Base-by-base conservation (phyloP, 495 filamentous ascomycete species). In the Aspergillus homomorphus region DNA sequence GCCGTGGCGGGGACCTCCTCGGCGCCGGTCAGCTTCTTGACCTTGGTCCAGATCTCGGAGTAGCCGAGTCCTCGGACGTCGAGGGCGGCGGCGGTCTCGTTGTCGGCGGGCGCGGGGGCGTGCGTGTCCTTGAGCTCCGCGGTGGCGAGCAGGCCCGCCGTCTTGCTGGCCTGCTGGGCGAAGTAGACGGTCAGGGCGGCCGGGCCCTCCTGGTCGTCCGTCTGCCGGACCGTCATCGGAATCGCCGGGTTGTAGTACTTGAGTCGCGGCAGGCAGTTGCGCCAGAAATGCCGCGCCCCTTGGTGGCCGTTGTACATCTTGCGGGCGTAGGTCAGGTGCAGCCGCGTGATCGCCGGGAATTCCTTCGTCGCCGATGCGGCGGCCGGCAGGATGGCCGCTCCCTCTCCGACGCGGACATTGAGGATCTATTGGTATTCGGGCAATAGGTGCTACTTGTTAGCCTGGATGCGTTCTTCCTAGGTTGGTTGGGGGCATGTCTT, bases 161-260 rank as follows among this genome's bases (percentile, higher is more conserved):
- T 68, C n/a, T 64, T 72, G 59, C 69, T 66, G n/a, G 68, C 51
- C 33, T 61, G 63, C 57, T 73, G 69, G 41, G 78, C 68, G 68
- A 89, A 91, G 77, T 91, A 90, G 53, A 98, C 77, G 58, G 86
- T 88, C 72, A 98, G 76, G 5, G 92, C 84, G 81, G 85, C 41
- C 77, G 84, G 50, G 64, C 69, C 68, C 8, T 73, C 67, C 51
- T 84, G 74, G 22, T 88, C 76, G 19, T 58, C 45, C 20, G 79
- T 85, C 51, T 90, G 87, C 64, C 83, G 83, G 53, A 98, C 85
- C 38, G 88, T 86, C 85, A 98, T 93, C 16, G 84, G 81, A 16
- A 98, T 69, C 8, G 83, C 77, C 0, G 94, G 94, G 69, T 98
- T 98, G 78, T 94, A 88, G 78, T 87, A 98, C 80, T 98, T 96